Conservation (phyloP, 805 yeast species). For the Millerago galiae region DNA sequence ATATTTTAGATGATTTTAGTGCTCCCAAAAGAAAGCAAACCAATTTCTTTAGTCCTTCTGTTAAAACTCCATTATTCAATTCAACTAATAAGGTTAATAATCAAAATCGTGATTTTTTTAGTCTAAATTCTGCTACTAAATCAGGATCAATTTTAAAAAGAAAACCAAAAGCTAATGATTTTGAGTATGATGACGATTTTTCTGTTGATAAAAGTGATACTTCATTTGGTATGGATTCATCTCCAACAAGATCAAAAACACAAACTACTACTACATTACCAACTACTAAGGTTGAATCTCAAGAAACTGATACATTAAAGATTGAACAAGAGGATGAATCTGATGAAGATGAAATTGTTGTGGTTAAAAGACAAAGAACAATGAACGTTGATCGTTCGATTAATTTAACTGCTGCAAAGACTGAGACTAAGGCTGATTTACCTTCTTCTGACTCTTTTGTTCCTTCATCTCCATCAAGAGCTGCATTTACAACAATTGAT, state of each 20-base stretch:
- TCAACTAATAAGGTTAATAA: constrained; percentile 24
- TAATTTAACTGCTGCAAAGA: constrained; percentile 28
- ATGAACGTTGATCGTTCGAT: constrained; percentile 35
- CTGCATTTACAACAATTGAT: constrained; percentile 3
- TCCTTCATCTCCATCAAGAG: constrained; percentile 16
- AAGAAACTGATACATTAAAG: constrained; percentile 20
- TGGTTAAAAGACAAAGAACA: constrained; percentile 45
- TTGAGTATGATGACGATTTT: constrained; percentile 26
- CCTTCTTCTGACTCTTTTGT: constrained; percentile 6
- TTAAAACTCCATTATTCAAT: constrained; percentile 20
- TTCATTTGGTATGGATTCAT: constrained; percentile 28
- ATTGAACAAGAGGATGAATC: constrained; percentile 37
- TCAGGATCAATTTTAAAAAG: constrained; percentile 22
- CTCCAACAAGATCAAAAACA: constrained; percentile 31
- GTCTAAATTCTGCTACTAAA: constrained; percentile 21
- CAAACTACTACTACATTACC: constrained; percentile 6
- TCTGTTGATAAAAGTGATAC: constrained; percentile 20
- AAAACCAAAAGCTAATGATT: constrained; percentile 11
- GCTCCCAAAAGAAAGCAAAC: constrained; percentile 15
- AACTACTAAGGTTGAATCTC: background rate
- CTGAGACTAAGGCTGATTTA: constrained; percentile 8
- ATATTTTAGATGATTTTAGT: constrained; percentile 42
- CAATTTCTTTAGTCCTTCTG: constrained; percentile 10
- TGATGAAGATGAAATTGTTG: constrained; percentile 54
- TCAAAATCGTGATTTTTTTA: constrained; percentile 12